Base-by-base conservation (phyloP, 176 grass and related monocot genomes). In the Eremochloa ophiuroides region DNA sequence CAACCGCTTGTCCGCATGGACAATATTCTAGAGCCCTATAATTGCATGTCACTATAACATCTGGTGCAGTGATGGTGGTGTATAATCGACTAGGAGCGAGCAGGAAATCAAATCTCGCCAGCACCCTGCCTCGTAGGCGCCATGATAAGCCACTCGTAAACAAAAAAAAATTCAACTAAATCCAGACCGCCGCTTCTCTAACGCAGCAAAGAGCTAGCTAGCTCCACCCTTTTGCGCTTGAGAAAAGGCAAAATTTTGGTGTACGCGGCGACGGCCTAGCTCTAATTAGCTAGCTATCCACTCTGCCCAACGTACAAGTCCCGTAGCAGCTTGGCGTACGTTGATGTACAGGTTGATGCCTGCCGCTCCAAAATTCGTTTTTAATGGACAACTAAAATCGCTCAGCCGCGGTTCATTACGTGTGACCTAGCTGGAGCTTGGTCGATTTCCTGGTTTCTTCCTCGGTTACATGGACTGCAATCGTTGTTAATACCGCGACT, bases 381-480 rank as follows among this genome's bases (percentile, higher is more conserved):
- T 61, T 84, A 83, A 66, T 84, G 17, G 1, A 50, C 30, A 51
- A 51, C 41, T 83, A 65, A 83, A 62, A 38, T 65, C 62, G 29
- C 22, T 27, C 75, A 48, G 18, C 12, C 4, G 4, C 35, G 7
- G 35, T 6, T 37, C 10, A 50, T 62, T 75, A 80, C 82, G 87
- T 76, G 34, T 42, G 15, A 13, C 84, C 82, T 35, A 76, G 76
- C 70, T 89, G 64, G 76, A 89, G 50, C 71, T 51, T 55, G 34
- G 26, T 71, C 33, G 43, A 38, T 80, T 35, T 1, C 30, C 13
- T 13, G 26, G 22, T 66, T 86, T 61, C 44, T 39, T 80, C 69
- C 75, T 85, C 26, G 20, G 76, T 34, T 89, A 69, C 62, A 63
- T 85, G 82, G 71, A 55, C 26, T 46, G 76, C 87, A 76, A 65